Evolutionary conservation across 208 protist genomes (phyloP).

Genomic region (Leishmania arabica): DNA sequence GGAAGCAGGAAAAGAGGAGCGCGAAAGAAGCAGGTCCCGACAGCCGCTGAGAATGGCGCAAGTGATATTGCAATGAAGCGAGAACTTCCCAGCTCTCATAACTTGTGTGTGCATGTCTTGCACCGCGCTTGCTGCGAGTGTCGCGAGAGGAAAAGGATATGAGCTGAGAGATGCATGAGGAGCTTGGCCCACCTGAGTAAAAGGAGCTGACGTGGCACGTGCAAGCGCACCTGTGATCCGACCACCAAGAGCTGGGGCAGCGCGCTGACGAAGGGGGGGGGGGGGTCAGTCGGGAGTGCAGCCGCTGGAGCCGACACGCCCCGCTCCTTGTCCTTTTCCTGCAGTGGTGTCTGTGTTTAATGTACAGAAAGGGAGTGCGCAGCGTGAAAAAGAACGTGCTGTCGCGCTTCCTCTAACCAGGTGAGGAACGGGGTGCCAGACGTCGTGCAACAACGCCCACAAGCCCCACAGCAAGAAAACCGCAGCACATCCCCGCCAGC

Average conservation of each 20-base stretch:
- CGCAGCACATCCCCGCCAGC: slow-evolving; percentile 28
- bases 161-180: neutral
- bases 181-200: neutral
- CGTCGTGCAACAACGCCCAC: slow-evolving; percentile 17
- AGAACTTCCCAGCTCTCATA: neutral
- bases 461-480: slow-evolving; percentile 23
- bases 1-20: neutral
- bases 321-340: neutral
- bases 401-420: neutral
- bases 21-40: slow-evolving; percentile 3
- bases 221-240: neutral
- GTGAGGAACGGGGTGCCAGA: neutral
- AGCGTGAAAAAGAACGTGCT: neutral
- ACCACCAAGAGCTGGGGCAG: neutral
- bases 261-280: neutral
- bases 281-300: neutral
- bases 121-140: neutral
- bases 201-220: neutral
- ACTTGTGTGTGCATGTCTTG: neutral
- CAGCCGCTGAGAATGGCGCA: neutral
- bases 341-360: neutral
- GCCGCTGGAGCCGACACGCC: neutral
- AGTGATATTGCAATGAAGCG: neutral
- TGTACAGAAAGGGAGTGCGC: neutral
- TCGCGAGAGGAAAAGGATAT: neutral